phyloP scores from a whole-genome alignment of 2,329 filamentous ascomycete species.

The Decorospora gaudefroyi region DNA sequence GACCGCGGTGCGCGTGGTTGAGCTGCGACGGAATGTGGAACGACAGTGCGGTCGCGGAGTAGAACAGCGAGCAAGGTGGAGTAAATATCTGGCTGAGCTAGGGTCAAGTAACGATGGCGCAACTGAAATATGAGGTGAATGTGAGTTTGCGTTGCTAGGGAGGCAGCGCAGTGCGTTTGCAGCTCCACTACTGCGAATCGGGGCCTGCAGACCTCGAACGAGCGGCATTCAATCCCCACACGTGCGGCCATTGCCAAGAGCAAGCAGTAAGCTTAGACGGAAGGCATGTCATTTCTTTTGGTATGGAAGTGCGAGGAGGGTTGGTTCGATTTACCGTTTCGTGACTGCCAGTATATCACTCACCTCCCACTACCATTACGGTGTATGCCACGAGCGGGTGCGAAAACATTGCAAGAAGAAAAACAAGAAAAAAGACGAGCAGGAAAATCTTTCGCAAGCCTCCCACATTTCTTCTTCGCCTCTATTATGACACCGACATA shows the following conservation, averaged over 20 bases:
- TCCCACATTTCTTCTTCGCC: too few species aligned
- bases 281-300: too few species aligned
- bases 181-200: conserved; percentile 3
- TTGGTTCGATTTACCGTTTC: not conserved
- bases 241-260: too few species aligned
- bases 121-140: conserved; percentile 11
- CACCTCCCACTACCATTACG: not conserved
- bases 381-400: too few species aligned
- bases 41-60: not conserved
- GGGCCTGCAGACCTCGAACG: not conserved
- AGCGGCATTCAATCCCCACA: not conserved
- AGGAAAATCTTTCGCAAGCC: too few species aligned
- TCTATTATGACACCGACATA: too few species aligned
- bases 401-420: too few species aligned
- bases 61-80: not conserved
- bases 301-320: not conserved
- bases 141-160: conserved; percentile 1
- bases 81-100: not conserved
- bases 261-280: too few species aligned
- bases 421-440: too few species aligned
- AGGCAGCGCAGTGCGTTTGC: conserved; percentile 11
- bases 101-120: not conserved
- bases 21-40: not conserved
- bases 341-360: too few species aligned
- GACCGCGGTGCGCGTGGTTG: not conserved